These are phyloP conservation scores for Euclidium syriacum DNA, from an alignment of 345 rosid species.

Conservation along the genomic window DNA sequence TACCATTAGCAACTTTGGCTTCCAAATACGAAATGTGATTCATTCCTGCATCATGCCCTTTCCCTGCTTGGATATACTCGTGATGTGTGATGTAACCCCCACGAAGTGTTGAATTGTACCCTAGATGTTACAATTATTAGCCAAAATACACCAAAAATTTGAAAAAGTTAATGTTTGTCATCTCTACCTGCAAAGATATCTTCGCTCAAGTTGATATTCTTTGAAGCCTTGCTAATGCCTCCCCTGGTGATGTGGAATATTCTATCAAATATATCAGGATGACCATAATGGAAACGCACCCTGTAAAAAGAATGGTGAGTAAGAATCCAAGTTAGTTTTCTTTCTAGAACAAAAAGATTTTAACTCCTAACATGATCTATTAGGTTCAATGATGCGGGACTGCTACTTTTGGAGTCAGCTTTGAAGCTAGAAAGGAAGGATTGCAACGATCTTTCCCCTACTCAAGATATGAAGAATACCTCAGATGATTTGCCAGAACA, in stretches of 20 bases:
- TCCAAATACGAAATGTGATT: constrained; percentile 87
- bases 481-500: constrained; percentile 85
- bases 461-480: constrained; percentile 42
- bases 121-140: constrained; percentile 42
- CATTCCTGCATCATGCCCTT: constrained; percentile 97
- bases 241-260: constrained; percentile 97
- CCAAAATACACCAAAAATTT: background rate
- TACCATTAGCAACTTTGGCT: constrained; percentile 95
- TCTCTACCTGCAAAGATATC: constrained; percentile 85
- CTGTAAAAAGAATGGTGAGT: constrained; percentile 36
- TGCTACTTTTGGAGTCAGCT: background rate
- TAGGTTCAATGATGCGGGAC: background rate
- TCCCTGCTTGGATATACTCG: constrained; percentile 97
- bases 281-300: constrained; percentile 98
- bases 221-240: constrained; percentile 97
- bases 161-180: background rate
- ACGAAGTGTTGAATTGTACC: constrained; percentile 87
- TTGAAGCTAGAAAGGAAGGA: background rate
- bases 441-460: background rate
- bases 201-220: constrained; percentile 81
- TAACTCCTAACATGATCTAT: background rate
- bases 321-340: constrained; percentile 5
- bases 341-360: background rate
- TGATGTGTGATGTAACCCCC: constrained; percentile 90
- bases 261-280: constrained; percentile 97